Evolutionary conservation across 768 basidiomycete species (phyloP).

Genomic region (Postia placenta): DNA sequence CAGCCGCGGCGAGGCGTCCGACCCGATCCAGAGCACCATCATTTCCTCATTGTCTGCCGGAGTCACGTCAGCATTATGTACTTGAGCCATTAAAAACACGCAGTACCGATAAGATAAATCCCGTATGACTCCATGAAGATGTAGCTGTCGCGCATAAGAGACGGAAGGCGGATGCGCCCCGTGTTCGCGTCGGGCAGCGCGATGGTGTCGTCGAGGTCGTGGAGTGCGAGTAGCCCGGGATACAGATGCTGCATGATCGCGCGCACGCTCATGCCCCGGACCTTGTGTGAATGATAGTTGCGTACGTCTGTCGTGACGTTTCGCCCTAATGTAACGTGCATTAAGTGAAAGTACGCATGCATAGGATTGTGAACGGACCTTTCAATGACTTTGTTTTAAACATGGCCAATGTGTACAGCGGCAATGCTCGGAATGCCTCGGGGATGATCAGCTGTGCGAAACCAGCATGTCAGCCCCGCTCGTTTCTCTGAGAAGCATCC

Average conservation of each 20-base stretch:
- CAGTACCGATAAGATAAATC: conserved; percentile 91
- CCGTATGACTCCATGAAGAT: conserved; percentile 86
- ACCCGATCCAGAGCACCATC: conserved; percentile 88
- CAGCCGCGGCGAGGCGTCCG: conserved; percentile 73
- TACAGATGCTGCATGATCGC: conserved; percentile 76
- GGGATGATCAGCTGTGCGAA: conserved; percentile 78
- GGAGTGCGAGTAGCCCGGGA: conserved; percentile 82
- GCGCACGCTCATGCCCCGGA: conserved; percentile 66
- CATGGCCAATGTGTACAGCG: conserved; percentile 74
- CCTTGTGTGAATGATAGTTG: conserved; percentile 73
- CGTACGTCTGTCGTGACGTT: conserved; percentile 93
- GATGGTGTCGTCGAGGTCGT: conserved; percentile 68
- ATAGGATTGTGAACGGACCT: conserved; percentile 46
- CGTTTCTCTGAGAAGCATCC: not conserved
- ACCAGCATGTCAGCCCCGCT: conserved; percentile 6
- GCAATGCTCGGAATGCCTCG: conserved; percentile 84
- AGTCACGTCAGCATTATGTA: not conserved
- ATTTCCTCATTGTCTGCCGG: conserved; percentile 78
- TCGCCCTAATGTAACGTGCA: conserved; percentile 45
- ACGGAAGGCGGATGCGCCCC: conserved; percentile 61
- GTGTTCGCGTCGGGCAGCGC: conserved; percentile 60
- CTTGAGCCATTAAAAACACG: conserved; percentile 21
- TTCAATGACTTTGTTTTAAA: conserved; percentile 92
- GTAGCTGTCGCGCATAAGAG: conserved; percentile 77
- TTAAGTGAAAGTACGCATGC: not conserved